phyloP scores from a whole-genome alignment of 345 rosid species.

The Dovyalis caffra region DNA sequence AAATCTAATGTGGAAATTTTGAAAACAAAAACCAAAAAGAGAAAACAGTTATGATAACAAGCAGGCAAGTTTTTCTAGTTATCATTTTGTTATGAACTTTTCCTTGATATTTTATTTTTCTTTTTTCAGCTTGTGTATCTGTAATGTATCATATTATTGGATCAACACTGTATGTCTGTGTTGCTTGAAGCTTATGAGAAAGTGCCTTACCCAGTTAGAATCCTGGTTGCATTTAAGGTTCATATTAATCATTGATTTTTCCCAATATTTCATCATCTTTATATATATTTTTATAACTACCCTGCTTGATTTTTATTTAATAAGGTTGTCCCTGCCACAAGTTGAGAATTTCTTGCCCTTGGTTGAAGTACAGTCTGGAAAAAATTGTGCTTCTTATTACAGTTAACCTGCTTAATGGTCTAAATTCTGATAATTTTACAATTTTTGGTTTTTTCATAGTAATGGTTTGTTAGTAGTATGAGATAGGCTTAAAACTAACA shows the following conservation, averaged over 20 bases:
- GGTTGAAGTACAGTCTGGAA: not conserved
- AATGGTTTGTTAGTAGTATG: not conserved
- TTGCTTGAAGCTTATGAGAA: constrained; percentile 4
- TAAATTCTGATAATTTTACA: not conserved
- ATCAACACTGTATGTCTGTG: constrained; percentile 1
- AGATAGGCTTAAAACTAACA: no score
- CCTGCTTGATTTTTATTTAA: not conserved
- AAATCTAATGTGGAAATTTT: no score
- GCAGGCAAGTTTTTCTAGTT: not conserved
- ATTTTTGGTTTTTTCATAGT: not conserved
- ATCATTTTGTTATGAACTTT: not conserved
- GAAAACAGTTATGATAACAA: no score
- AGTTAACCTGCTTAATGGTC: not conserved
- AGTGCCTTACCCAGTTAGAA: not conserved
- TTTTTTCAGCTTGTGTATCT: not conserved
- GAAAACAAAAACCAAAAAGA: no score
- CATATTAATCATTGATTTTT: not conserved
- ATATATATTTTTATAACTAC: not conserved
- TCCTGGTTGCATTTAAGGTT: not conserved
- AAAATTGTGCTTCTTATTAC: not conserved
- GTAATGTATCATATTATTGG: constrained; percentile 3
- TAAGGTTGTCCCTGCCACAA: not conserved
- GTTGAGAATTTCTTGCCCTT: not conserved
- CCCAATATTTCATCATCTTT: not conserved
- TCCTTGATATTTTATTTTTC: not conserved